Conservation (phyloP, 2,329 filamentous ascomycete genomes). For the Plectosphaerella cucumerina region DNA sequence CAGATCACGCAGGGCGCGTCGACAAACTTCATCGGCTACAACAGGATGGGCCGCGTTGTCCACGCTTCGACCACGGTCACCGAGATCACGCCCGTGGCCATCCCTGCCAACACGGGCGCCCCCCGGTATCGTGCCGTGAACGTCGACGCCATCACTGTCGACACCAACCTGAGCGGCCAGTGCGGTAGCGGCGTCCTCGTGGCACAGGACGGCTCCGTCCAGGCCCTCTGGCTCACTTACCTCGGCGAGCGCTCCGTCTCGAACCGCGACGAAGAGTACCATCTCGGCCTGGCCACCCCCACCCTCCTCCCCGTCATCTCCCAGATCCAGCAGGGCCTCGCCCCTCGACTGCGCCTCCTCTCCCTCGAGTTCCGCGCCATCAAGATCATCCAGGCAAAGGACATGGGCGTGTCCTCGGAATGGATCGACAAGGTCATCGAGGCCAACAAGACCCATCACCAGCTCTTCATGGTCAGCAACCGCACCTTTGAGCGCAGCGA, state of each 20-base stretch:
- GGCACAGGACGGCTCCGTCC: conserved; percentile 83
- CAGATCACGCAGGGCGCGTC: conserved; percentile 89
- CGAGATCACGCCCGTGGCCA: conserved; percentile 94
- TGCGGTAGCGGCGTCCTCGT: conserved; percentile 93
- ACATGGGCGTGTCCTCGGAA: conserved; percentile 94
- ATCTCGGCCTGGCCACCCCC: conserved; percentile 85
- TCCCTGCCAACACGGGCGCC: conserved; percentile 87
- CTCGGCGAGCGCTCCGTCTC: conserved; percentile 80
- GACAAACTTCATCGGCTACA: conserved; percentile 97
- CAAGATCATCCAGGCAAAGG: conserved; percentile 92
- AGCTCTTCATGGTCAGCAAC: conserved; percentile 98
- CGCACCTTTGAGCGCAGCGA: conserved; percentile 61
- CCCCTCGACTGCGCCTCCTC: conserved; percentile 81
- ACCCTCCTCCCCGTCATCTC: conserved; percentile 84
- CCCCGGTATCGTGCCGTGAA: conserved; percentile 94
- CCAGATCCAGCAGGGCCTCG: conserved; percentile 75
- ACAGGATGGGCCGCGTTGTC: conserved; percentile 89
- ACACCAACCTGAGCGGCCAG: conserved; percentile 84
- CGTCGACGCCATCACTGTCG: conserved; percentile 93
- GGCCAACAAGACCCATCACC: conserved; percentile 87
- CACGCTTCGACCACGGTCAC: conserved; percentile 93
- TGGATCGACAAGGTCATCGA: conserved; percentile 90
- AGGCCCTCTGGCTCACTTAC: conserved; percentile 95
- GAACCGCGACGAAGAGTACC: conserved; percentile 92
- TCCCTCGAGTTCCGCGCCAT: conserved; percentile 94